Evolutionary conservation across 208 protist species (phyloP), one percentile per base, ranked within the genome.

Genomic region (Phytomonas sp.): DNA sequence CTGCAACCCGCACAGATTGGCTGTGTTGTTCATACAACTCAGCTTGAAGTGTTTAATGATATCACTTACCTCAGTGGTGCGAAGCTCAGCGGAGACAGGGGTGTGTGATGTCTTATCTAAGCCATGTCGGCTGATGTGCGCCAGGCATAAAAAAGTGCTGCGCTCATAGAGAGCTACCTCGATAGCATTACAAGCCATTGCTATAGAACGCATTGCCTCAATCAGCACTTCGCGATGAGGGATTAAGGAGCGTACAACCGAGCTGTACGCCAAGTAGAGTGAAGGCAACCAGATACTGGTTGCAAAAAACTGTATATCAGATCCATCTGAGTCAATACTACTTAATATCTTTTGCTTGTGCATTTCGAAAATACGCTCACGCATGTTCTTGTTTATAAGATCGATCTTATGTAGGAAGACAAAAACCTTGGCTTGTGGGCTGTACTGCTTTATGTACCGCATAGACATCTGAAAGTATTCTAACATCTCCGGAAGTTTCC

Each of bases 211-310:
- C 63, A 99, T 90, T 29, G 97, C 89, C 26, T 76, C 64, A 70
- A 98, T 87, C 3, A 99, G 81, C 12, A 89, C 67, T 23, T 94
- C 79, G 12, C 98, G 82, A 73, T 99, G 98, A 14, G 98, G 98
- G 72, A 99, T 95, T 10, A 99, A 87, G 16, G 97, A 97, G 61
- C 98, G 97, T 59, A 99, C 97, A 56, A 99, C 98, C 11, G 86
- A 87, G 67, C 92, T 92, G 82, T 95, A 96, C 32, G 94, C 95
- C 16, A 96, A 86, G 83, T 99, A 99, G 2, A 99, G 86, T 0
- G 98, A 99, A 78, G 99, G 97, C 64, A 98, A 98, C 98, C 98
- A 99, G 67, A 99, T 99, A 45, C 94, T 99, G 4, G 98, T 99
- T 61, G 76, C 80, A 76, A 99, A 99, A 76, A 98, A 99, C 56